A percentile compares a stretch with the other conserved stretches of the same genome.
Evolutionary conservation across 164 flowering plant genomes (phyloP).

Genomic region (Litsea cubeba): DNA sequence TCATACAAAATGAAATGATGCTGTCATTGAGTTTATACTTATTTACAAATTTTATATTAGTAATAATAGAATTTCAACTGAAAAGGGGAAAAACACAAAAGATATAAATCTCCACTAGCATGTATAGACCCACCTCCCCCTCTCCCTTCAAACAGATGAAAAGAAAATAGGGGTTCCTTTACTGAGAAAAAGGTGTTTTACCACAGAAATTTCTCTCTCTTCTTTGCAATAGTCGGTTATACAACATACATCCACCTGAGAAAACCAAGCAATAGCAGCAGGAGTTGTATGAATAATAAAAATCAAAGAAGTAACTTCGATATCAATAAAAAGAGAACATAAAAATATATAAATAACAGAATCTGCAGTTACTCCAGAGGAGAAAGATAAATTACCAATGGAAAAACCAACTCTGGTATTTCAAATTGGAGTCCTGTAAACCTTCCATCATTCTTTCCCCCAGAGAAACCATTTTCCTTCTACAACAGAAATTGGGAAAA

Average conservation of each 20-base stretch:
- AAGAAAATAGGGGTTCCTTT: background rate
- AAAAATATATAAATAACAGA: background rate
- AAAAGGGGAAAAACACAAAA: background rate
- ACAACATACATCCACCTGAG: conserved; percentile 30
- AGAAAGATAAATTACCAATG: conserved; percentile 30
- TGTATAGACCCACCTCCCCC: background rate
- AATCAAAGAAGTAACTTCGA: background rate
- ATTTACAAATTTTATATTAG: no score
- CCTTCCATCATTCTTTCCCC: conserved; percentile 11
- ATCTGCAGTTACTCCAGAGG: background rate
- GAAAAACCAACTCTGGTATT: conserved; percentile 43
- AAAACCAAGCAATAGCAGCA: conserved; percentile 1
- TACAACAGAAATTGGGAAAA: conserved; percentile 21
- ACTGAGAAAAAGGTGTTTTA: conserved; percentile 10
- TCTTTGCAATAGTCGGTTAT: conserved; percentile 12
- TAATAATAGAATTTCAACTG: background rate
- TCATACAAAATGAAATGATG: background rate
- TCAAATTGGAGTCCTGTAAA: conserved; percentile 44
- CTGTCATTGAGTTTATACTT: background rate
- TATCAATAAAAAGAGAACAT: background rate
- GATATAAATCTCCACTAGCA: background rate
- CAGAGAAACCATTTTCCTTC: conserved; percentile 15
- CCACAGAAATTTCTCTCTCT: conserved; percentile 25
- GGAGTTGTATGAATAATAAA: background rate
- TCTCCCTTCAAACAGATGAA: background rate